A percentile compares a stretch with the other conserved stretches of the same genome.
Conservation (phyloP, 768 basidiomycete species). For the Psilocybe azurescens region DNA sequence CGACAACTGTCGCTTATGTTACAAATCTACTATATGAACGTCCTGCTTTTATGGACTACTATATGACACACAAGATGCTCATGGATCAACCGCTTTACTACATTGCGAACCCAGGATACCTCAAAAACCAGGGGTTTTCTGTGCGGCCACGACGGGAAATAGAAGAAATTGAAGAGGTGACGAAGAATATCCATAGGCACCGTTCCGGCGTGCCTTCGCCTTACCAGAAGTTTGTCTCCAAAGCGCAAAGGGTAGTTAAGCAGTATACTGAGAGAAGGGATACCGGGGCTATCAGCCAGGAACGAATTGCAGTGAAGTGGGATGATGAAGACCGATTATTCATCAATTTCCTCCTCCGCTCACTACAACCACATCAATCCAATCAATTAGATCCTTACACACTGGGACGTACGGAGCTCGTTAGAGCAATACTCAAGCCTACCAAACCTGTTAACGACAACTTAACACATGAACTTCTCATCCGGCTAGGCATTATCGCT, state of each 20-base stretch:
- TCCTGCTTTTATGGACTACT: slow-evolving; percentile 38
- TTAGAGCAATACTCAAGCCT: slow-evolving; percentile 58
- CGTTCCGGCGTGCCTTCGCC: slow-evolving; percentile 9
- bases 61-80: slow-evolving; percentile 69
- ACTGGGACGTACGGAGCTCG: slow-evolving; percentile 53
- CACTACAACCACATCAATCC: slow-evolving; percentile 51
- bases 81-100: slow-evolving; percentile 60
- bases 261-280: slow-evolving; percentile 2
- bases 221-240: slow-evolving; percentile 19
- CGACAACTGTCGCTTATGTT: slow-evolving; percentile 59
- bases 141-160: slow-evolving; percentile 70
- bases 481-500: slow-evolving; percentile 74
- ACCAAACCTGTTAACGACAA: slow-evolving; percentile 33
- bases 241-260: slow-evolving; percentile 19
- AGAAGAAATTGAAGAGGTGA: slow-evolving; percentile 52
- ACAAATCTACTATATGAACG: slow-evolving; percentile 45
- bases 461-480: slow-evolving; percentile 54
- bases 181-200: slow-evolving; percentile 47
- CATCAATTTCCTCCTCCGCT: slow-evolving; percentile 60
- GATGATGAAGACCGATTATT: slow-evolving; percentile 58
- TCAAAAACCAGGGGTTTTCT: slow-evolving; percentile 54
- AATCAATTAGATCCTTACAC: slow-evolving; percentile 71
- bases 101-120: slow-evolving; percentile 53
- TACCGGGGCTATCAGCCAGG: slow-evolving; percentile 18
- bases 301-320: slow-evolving; percentile 44